Base-by-base conservation (phyloP, 2,329 filamentous ascomycete genomes). In the Sclerotinia borealis region DNA sequence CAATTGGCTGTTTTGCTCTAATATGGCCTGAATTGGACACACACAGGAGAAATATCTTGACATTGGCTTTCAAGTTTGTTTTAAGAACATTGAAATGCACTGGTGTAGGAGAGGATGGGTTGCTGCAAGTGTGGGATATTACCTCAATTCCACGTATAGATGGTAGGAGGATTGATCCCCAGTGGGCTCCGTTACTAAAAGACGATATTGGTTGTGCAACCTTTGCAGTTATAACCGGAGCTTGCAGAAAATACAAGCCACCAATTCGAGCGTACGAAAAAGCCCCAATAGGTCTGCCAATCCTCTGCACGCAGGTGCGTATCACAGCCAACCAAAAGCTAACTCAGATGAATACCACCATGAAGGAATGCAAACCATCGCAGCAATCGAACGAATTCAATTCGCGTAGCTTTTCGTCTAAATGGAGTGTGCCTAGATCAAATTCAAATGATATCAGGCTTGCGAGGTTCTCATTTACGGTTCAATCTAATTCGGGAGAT, bases 111-210 rank as follows among this genome's bases (percentile, higher is more conserved):
- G 29, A 59, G 3, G 22, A 48, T 27, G 34, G 25, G 8, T 4
- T n/a, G 5, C n/a, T 48, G n/a, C 55, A 59, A 34, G 41, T 25
- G 3, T 59, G 55, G 55, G 55, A 59, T 9, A n/a, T 29, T 9
- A 48, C 55, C 9, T 11, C n/a, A 11, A 4, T 6, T 1, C 3
- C 22, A 19, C 15, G 55, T 17, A 25, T n/a, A 19, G 41, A 59
- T 59, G 55, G 41, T 2, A 45, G 55, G n/a, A 59, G 25, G 29
- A 36, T 48, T 34, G 17, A 9, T n/a, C 77, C 75, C 79, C n/a
- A 19, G 17, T 59, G 43, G 41, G 11, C 55, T 27, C 22, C n/a
- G 4, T 19, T 59, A 17, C 7, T 48, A 4, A 29, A 48, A 11
- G 55, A 59, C 27, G 45, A 47, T 13, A 9, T 19, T 1, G 43